A percentile compares a stretch with the other conserved stretches of the same genome.
Evolutionary conservation across 75 land plant species (phyloP).

Genomic region (Pseudotsuga menziesii): DNA sequence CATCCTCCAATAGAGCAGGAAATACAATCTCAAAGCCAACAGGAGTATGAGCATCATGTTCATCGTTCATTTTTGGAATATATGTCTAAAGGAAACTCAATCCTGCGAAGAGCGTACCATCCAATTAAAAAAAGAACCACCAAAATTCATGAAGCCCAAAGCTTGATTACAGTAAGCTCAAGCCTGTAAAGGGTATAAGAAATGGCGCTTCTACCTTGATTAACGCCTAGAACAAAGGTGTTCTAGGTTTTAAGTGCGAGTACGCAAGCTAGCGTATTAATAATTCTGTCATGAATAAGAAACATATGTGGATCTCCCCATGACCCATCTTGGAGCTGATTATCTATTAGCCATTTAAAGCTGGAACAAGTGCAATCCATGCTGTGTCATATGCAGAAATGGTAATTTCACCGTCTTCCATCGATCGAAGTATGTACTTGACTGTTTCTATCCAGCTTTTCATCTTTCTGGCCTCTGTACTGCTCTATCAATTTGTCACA

Average conservation of each 20-base stretch:
- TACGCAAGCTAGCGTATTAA: slow-evolving; percentile 37
- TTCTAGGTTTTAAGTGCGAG: slow-evolving; percentile 61
- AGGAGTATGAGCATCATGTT: slow-evolving; percentile 75
- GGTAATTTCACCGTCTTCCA: slow-evolving; percentile 65
- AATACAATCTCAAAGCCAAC: slow-evolving; percentile 95
- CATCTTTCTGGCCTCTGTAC: slow-evolving; percentile 5
- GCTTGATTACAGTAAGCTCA: background rate
- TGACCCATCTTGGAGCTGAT: slow-evolving; percentile 54
- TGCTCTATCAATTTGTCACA: background rate
- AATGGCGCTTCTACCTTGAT: slow-evolving; percentile 25
- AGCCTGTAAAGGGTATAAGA: too few species aligned
- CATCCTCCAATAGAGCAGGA: slow-evolving; percentile 73
- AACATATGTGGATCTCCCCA: slow-evolving; percentile 41
- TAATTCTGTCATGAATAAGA: slow-evolving; percentile 29
- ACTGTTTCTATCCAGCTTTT: slow-evolving; percentile 23
- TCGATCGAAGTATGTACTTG: slow-evolving; percentile 36
- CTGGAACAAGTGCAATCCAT: slow-evolving; percentile 43
- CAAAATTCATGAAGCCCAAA: background rate
- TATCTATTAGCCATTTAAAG: slow-evolving; percentile 42
- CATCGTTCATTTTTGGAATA: slow-evolving; percentile 44
- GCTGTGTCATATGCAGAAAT: slow-evolving; percentile 61
- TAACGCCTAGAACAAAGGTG: slow-evolving; percentile 14
- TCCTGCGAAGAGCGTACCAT: slow-evolving; percentile 27
- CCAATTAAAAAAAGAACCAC: background rate
- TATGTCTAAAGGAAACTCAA: slow-evolving; percentile 48